These are phyloP conservation scores for Quercus parvula DNA, from an alignment of 306 rosid genomes.

Conservation along the genomic window DNA sequence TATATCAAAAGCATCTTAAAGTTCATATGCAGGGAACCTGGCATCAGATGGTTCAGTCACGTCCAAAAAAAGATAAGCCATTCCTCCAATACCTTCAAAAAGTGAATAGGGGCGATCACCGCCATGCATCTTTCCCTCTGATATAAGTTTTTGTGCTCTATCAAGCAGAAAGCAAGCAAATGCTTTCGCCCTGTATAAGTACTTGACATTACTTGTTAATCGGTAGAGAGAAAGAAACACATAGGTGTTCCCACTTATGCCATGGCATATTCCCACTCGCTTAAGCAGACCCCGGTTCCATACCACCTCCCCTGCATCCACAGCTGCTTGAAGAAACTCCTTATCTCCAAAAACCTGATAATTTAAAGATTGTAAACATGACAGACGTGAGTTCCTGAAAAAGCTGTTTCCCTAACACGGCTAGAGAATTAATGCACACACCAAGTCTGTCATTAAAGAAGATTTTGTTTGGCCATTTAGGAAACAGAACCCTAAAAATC, in stretches of 20 bases:
- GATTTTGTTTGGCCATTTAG: background rate
- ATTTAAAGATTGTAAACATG: conserved; percentile 6
- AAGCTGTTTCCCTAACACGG: background rate
- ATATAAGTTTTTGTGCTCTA: conserved; percentile 48
- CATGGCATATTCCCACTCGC: conserved; percentile 84
- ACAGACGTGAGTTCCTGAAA: background rate
- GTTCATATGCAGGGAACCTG: conserved; percentile 74
- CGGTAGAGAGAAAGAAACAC: conserved; percentile 79
- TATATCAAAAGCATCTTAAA: conserved; percentile 19
- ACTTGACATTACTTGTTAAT: conserved; percentile 53
- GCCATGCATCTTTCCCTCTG: conserved; percentile 69
- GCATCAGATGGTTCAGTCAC: conserved; percentile 62
- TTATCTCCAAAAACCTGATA: conserved; percentile 61
- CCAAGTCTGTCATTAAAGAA: background rate
- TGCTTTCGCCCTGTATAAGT: conserved; percentile 75
- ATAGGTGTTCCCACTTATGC: conserved; percentile 75
- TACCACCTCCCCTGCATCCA: conserved; percentile 67
- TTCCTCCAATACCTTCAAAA: conserved; percentile 83
- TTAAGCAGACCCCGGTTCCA: conserved; percentile 80
- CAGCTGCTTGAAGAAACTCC: conserved; percentile 68
- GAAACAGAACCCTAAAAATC: background rate
- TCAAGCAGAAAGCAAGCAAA: conserved; percentile 73
- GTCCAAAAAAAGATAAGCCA: conserved; percentile 65
- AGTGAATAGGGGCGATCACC: conserved; percentile 78
- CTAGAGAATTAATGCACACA: background rate